These are phyloP conservation scores for Fusarium kyushuense DNA, from an alignment of 2,329 filamentous ascomycete species.

Conservation along the genomic window DNA sequence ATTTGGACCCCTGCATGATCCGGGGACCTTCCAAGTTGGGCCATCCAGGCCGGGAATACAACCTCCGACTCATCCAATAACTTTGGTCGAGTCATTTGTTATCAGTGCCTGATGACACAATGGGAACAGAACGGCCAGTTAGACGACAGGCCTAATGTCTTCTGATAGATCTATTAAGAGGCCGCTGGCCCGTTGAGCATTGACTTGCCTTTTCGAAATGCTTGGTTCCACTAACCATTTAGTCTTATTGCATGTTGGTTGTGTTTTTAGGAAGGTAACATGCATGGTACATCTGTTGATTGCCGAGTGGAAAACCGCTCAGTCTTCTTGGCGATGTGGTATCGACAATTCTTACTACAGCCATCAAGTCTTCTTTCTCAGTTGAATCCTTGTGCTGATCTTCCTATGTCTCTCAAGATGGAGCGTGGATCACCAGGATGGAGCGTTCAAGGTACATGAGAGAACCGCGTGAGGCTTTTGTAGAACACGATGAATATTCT, in stretches of 20 bases:
- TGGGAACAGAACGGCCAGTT: not conserved
- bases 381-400: not conserved
- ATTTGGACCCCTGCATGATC: slow-evolving; percentile 4
- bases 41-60: slow-evolving; percentile 9
- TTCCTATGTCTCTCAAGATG: not conserved
- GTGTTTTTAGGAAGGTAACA: slow-evolving; percentile 12
- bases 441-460: too few species aligned
- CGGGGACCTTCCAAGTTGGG: slow-evolving; percentile 32
- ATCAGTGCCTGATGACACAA: slow-evolving; percentile 3
- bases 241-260: not conserved
- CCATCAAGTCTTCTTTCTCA: not conserved
- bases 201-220: slow-evolving; percentile 16
- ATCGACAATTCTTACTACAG: not conserved
- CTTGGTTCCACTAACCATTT: slow-evolving; percentile 5
- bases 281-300: not conserved
- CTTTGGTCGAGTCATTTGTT: not conserved
- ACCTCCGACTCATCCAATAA: slow-evolving; percentile 19
- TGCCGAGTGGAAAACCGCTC: not conserved
- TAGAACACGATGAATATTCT: not conserved
- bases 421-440: not conserved
- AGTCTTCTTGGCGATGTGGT: not conserved
- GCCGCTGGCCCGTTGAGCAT: not conserved
- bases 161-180: slow-evolving; percentile 19
- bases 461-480: not conserved
- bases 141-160: not conserved